Percentiles rank a stretch among this genome's conserved stretches.
Conservation (phyloP, 441 rosid species). For the Pelargonium cotyledonis region DNA sequence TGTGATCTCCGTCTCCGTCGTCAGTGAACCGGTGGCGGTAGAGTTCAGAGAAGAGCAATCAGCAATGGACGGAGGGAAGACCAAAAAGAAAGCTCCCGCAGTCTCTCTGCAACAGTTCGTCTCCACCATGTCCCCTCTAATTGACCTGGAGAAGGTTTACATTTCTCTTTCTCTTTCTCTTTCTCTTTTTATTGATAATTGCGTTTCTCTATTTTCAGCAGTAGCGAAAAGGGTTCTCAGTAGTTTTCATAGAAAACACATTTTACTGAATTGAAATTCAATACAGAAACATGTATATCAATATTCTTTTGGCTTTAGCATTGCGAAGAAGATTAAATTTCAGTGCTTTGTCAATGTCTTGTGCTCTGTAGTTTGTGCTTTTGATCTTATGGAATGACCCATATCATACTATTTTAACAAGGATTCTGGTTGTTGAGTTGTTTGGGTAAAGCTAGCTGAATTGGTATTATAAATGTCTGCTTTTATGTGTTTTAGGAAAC, state of each 20-base stretch:
- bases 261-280: slow-evolving; percentile 1
- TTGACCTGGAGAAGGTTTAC: slow-evolving; percentile 74
- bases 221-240: background rate
- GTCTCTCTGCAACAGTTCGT: slow-evolving; percentile 72
- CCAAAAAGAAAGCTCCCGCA: slow-evolving; percentile 38
- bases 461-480: background rate
- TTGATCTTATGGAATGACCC: background rate
- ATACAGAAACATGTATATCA: background rate
- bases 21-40: background rate
- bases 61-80: slow-evolving; percentile 33
- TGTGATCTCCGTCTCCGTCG: background rate
- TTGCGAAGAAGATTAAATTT: background rate
- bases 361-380: background rate
- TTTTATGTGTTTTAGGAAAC: slow-evolving; percentile 47
- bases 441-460: slow-evolving; percentile 3
- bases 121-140: slow-evolving; percentile 62
- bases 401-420: background rate
- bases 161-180: background rate
- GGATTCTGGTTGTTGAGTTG: background rate
- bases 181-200: background rate
- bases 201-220: background rate
- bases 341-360: background rate
- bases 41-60: slow-evolving; percentile 1
- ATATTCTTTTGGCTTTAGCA: background rate
- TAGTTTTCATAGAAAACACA: background rate